phyloP scores from a whole-genome alignment of 106 monocot species.

The Dendrobium officinale region DNA sequence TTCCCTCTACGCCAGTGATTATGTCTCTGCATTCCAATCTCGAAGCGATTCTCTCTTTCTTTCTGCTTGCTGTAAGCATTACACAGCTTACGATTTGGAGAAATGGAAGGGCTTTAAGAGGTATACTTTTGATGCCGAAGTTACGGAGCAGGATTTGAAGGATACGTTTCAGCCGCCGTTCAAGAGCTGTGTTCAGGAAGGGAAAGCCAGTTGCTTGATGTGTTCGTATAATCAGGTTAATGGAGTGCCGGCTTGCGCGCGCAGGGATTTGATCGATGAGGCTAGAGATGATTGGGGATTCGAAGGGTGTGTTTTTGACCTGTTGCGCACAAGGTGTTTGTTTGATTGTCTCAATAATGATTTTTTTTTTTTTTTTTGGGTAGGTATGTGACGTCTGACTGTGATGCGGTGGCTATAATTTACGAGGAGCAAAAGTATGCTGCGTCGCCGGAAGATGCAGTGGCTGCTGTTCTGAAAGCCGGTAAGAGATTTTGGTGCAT shows the following conservation, averaged over 20 bases:
- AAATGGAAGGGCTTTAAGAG: slow-evolving; percentile 62
- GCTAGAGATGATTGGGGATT: slow-evolving; percentile 75
- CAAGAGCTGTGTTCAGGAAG: slow-evolving; percentile 63
- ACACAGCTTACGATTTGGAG: slow-evolving; percentile 87
- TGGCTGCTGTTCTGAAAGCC: slow-evolving; percentile 79
- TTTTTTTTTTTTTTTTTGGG: neutral
- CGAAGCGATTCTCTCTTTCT: slow-evolving; percentile 34
- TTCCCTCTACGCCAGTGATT: slow-evolving; percentile 51
- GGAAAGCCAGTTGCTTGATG: slow-evolving; percentile 74
- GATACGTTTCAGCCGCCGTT: slow-evolving; percentile 90
- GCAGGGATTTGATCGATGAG: slow-evolving; percentile 36
- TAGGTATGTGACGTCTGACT: slow-evolving; percentile 91
- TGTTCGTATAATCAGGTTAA: slow-evolving; percentile 91
- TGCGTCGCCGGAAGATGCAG: slow-evolving; percentile 56
- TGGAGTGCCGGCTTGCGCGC: slow-evolving; percentile 78
- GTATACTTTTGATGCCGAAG: slow-evolving; percentile 83
- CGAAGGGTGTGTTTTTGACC: slow-evolving; percentile 41
- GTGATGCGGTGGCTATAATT: slow-evolving; percentile 89
- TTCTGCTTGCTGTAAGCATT: slow-evolving; percentile 99
- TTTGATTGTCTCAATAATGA: too few species aligned
- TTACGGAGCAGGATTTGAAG: slow-evolving; percentile 79
- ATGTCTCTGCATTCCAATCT: slow-evolving; percentile 59
- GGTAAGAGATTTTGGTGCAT: slow-evolving; percentile 23
- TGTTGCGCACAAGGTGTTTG: too few species aligned
- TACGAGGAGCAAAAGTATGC: slow-evolving; percentile 73